These are phyloP conservation scores for Penicillium argentinense DNA, from an alignment of 495 filamentous ascomycete species.

Conservation along the genomic window DNA sequence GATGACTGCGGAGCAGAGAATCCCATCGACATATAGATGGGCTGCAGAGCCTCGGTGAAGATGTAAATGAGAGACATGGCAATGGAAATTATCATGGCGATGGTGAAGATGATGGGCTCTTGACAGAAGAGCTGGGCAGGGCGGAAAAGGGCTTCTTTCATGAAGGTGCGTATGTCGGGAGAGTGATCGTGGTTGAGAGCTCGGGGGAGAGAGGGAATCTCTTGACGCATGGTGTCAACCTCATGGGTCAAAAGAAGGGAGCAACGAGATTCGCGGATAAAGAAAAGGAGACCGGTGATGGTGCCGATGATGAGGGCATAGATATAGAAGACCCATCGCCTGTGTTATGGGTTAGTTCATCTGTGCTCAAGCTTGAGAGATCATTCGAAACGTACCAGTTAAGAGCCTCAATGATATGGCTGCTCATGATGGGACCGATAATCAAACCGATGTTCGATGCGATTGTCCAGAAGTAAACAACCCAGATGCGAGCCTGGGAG, in stretches of 20 bases:
- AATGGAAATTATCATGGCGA: constrained; percentile 45
- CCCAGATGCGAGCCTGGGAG: constrained; percentile 45
- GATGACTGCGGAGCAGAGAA: constrained; percentile 36
- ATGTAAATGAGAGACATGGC: constrained; percentile 55
- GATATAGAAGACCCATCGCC: constrained; percentile 48
- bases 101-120: constrained; percentile 50
- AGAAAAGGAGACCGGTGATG: constrained; percentile 32
- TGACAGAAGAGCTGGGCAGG: constrained; percentile 47
- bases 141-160: constrained; percentile 39
- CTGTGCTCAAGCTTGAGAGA: too few species aligned
- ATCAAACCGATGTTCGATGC: constrained; percentile 45
- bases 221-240: constrained; percentile 25
- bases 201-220: constrained; percentile 25
- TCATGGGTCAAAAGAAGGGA: constrained; percentile 39
- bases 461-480: constrained; percentile 48
- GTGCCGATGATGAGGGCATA: constrained; percentile 39
- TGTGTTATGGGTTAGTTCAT: constrained; percentile 13
- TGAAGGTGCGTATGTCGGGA: constrained; percentile 37
- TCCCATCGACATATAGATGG: constrained; percentile 45
- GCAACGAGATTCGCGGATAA: constrained; percentile 46
- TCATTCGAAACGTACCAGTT: constrained; percentile 27
- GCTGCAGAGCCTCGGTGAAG: constrained; percentile 49
- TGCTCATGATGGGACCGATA: constrained; percentile 46
- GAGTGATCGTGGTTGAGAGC: constrained; percentile 43
- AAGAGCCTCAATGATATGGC: constrained; percentile 35